phyloP scores from a whole-genome alignment of 176 grass and related monocot species.

The Triticum timopheevii region DNA sequence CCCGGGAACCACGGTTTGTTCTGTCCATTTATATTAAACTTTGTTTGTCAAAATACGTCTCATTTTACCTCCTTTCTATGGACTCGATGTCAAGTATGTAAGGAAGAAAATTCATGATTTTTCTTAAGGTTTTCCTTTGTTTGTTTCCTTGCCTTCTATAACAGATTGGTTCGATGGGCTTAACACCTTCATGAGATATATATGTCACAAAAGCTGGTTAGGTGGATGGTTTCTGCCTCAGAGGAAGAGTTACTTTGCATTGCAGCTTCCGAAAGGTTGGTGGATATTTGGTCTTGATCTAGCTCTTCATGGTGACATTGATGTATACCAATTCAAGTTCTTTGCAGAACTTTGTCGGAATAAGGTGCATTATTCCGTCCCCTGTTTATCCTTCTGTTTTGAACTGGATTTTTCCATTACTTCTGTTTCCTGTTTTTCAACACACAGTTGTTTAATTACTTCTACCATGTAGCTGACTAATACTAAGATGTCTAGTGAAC shows the following conservation, averaged over 20 bases:
- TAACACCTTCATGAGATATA: conserved; percentile 91
- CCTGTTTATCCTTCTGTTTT: conserved; percentile 9
- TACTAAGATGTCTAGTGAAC: neutral
- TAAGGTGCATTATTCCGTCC: conserved; percentile 56
- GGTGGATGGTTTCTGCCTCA: conserved; percentile 97
- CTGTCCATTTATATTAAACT: conserved; percentile 10
- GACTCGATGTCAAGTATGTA: conserved; percentile 3
- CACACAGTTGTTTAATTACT: conserved; percentile 7
- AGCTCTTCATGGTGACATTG: conserved; percentile 90
- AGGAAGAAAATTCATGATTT: conserved; percentile 18
- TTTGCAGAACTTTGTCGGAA: conserved; percentile 71
- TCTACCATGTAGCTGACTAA: conserved; percentile 16
- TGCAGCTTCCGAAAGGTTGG: conserved; percentile 87
- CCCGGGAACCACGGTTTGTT: conserved; percentile 88
- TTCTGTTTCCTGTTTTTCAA: neutral
- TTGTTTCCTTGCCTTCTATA: conserved; percentile 11
- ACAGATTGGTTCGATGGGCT: conserved; percentile 98
- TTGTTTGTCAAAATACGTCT: conserved; percentile 27
- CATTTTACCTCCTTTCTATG: conserved; percentile 18
- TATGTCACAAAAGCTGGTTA: conserved; percentile 96
- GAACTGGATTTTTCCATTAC: conserved; percentile 18
- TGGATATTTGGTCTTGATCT: conserved; percentile 99
- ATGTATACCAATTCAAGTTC: conserved; percentile 97
- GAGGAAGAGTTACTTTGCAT: conserved; percentile 94
- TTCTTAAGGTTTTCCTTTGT: conserved; percentile 17